Base-by-base conservation (phyloP, 176 grass and related monocot genomes). In the Paspalum vaginatum region DNA sequence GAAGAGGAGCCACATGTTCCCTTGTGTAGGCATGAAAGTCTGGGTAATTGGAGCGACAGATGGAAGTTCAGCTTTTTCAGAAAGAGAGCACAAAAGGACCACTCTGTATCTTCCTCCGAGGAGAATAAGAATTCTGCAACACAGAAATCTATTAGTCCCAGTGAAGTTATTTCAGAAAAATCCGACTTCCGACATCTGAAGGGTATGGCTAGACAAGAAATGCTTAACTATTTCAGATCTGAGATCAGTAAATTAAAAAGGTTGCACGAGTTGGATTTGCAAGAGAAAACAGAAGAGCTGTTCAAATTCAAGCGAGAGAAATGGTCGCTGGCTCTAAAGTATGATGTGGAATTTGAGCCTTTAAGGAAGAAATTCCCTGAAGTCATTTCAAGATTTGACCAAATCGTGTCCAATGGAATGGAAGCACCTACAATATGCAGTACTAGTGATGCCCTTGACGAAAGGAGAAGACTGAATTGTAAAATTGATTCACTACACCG, bases 191-290 rank as follows among this genome's bases (percentile, higher is more conserved):
- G 86, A 43, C 88, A 95, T 76, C 79, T 94, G 69, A 99, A 89
- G 75, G 83, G 82, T 76, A 89, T 91, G 88, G 64, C 61, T 71
- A 91, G 79, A 68, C 88, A 99, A 79, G 90, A 93, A 20, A 89
- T 95, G 49, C 77, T 90, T 77, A 85, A 84, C 43, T 95, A 93
- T 69, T 99, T 94, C 68, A 99, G 85, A 86, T 83, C 72, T 65
- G 96, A 99, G 83, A 95, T 99, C 67, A 86, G 87, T 79, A 95
- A 99, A 84, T 88, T 99, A 88, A 99, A 79, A 65, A 90, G 92
- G 83, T 65, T 91, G 18, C 92, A 99, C 81, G 96, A 99, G 65
- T 76, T 87, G 64, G 79, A 71, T 68, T 85, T 99, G 88, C 93
- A 95, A 79, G 92, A 99, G 73, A 99, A 88, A 81, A 99, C 96